Percentiles rank a stretch among this genome's conserved stretches.
Evolutionary conservation across 768 basidiomycete species (phyloP).

Genomic region (Pholiota microspora): DNA sequence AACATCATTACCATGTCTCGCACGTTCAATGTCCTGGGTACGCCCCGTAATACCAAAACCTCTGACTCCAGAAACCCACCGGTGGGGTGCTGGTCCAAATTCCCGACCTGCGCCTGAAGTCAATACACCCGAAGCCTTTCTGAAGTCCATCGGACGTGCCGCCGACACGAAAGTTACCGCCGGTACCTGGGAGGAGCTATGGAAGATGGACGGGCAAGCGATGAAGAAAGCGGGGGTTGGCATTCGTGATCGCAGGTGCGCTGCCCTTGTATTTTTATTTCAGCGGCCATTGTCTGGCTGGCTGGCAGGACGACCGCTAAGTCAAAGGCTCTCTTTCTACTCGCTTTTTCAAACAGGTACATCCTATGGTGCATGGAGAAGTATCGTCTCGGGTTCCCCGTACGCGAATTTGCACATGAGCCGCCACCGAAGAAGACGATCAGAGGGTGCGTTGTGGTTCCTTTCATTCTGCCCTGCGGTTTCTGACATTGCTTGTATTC

Average conservation of each 20-base stretch:
- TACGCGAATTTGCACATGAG: constrained; percentile 63
- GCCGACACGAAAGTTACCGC: constrained; percentile 61
- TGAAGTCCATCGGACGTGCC: constrained; percentile 72
- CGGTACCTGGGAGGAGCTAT: constrained; percentile 73
- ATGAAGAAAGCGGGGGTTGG: constrained; percentile 65
- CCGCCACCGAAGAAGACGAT: constrained; percentile 71
- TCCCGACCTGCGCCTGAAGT: constrained; percentile 16
- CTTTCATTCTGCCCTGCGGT: constrained; percentile 1
- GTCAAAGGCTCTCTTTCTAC: neutral
- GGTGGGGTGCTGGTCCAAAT: constrained; percentile 8
- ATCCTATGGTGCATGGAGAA: constrained; percentile 86
- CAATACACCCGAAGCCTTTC: constrained; percentile 56
- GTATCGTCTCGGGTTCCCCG: constrained; percentile 55
- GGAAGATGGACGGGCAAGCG: constrained; percentile 54
- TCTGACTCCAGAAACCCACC: constrained; percentile 15
- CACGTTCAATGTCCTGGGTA: constrained; percentile 25
- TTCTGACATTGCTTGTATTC: neutral
- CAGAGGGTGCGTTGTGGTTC: constrained; percentile 59
- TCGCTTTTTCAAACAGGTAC: constrained; percentile 48
- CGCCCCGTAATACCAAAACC: constrained; percentile 31
- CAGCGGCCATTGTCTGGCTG: neutral
- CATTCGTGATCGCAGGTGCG: constrained; percentile 71
- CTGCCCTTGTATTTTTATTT: constrained; percentile 7
- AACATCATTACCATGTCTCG: constrained; percentile 22
- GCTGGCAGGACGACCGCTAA: neutral